These are phyloP conservation scores for Venturia carpophila DNA, from an alignment of 2,329 filamentous ascomycete species.

Conservation along the genomic window DNA sequence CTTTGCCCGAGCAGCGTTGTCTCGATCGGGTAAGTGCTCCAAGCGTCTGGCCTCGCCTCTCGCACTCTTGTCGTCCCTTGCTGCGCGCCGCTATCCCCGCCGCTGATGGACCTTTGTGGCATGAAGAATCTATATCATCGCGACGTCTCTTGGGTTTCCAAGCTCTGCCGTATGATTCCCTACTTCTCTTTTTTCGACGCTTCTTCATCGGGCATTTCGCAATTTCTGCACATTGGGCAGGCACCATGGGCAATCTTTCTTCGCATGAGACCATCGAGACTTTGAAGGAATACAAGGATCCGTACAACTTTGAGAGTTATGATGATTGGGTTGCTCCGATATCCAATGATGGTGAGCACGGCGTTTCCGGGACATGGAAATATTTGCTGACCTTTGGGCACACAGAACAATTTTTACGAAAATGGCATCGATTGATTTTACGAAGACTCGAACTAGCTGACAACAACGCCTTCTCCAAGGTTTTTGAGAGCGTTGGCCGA, in stretches of 20 bases:
- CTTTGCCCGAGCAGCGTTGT: background rate
- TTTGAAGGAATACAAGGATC: background rate
- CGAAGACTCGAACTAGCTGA: constrained; percentile 3
- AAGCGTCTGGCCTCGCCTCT: background rate
- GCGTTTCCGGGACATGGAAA: background rate
- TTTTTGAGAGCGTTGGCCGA: background rate
- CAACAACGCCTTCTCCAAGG: background rate
- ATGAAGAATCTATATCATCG: background rate
- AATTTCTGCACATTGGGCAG: background rate
- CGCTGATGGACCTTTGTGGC: background rate
- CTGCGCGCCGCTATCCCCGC: background rate
- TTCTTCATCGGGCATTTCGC: background rate
- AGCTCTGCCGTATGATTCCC: background rate
- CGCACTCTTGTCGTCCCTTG: background rate
- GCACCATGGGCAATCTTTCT: constrained; percentile 7
- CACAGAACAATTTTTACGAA: background rate
- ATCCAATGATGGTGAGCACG: background rate
- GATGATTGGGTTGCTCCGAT: constrained; percentile 9
- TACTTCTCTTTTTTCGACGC: background rate
- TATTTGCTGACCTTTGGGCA: background rate
- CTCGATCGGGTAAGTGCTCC: background rate
- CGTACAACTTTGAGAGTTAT: constrained; percentile 9
- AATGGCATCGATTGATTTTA: constrained; percentile 4
- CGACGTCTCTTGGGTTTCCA: background rate
- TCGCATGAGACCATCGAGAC: background rate